Evolutionary conservation across 306 rosid species (phyloP).

Genomic region (Castanea sativa): DNA sequence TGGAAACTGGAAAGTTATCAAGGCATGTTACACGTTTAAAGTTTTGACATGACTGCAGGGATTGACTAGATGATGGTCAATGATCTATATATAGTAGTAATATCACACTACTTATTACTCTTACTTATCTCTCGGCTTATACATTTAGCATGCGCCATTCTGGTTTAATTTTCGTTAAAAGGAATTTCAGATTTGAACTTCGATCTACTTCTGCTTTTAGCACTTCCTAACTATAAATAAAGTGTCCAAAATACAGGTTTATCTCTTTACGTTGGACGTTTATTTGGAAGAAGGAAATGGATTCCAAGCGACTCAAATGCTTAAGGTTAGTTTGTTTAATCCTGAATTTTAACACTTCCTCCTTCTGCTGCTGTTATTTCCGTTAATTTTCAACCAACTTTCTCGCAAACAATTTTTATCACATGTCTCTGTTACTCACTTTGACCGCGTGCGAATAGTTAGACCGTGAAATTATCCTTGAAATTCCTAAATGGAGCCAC

Average conservation of each 20-base stretch:
- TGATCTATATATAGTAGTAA: not conserved
- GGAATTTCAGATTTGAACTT: not conserved
- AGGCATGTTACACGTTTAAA: no score
- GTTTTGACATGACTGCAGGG: not conserved
- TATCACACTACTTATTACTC: not conserved
- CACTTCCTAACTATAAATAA: not conserved
- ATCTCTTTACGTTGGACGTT: not conserved
- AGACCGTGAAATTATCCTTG: no score
- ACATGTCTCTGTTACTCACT: not conserved
- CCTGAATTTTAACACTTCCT: not conserved
- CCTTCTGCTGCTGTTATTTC: not conserved
- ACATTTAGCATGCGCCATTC: not conserved
- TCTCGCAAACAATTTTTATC: not conserved
- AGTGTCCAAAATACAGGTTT: not conserved
- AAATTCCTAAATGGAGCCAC: no score
- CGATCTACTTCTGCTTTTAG: not conserved
- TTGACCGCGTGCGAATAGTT: not conserved
- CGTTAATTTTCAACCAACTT: no score
- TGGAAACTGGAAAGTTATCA: no score
- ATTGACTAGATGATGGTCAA: not conserved
- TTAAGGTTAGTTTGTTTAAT: conserved; percentile 54
- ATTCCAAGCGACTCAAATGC: conserved; percentile 32
- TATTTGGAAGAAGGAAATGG: conserved; percentile 30
- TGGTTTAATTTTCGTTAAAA: not conserved
- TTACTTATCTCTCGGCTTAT: not conserved